Conservation (phyloP, 2,329 filamentous ascomycete species). For the Dryadomyces quercus-mongolicae region DNA sequence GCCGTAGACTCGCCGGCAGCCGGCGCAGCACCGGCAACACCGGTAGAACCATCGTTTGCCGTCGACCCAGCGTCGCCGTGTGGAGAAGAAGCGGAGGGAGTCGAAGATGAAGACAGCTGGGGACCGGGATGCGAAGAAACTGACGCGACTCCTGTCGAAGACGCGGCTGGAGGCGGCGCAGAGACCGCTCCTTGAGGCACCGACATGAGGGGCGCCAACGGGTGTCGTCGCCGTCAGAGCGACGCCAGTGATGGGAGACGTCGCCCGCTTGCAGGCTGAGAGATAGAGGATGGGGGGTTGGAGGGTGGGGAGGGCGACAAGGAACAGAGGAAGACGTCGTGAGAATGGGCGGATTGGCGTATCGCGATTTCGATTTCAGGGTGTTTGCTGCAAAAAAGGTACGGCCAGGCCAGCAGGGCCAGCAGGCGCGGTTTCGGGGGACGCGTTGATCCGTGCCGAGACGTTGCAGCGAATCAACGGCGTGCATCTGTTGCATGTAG, state of each 20-base stretch:
- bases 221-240: slow-evolving; percentile 24
- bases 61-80: background rate
- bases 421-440: slow-evolving; percentile 9
- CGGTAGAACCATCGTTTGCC: background rate
- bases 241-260: slow-evolving; percentile 15
- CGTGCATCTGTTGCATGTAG: slow-evolving; percentile 4
- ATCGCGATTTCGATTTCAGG: background rate
- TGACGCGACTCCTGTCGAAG: slow-evolving; percentile 5
- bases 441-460: slow-evolving; percentile 2
- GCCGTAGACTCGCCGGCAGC: background rate
- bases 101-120: background rate
- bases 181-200: slow-evolving; percentile 26
- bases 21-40: background rate
- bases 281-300: background rate
- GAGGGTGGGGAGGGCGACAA: background rate
- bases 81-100: background rate
- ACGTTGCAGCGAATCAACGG: slow-evolving; percentile 14
- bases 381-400: slow-evolving; percentile 1
- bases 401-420: background rate
- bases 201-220: slow-evolving; percentile 26
- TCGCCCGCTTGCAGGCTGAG: background rate
- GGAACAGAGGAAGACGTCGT: background rate
- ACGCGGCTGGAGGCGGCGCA: slow-evolving; percentile 10
- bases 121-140: background rate
- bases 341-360: slow-evolving; percentile 1